A percentile compares a stretch with the other conserved stretches of the same genome.
These are phyloP conservation scores for Polygonum maritimum DNA, from an alignment of 148 eudicot genomes.

Conservation along the genomic window DNA sequence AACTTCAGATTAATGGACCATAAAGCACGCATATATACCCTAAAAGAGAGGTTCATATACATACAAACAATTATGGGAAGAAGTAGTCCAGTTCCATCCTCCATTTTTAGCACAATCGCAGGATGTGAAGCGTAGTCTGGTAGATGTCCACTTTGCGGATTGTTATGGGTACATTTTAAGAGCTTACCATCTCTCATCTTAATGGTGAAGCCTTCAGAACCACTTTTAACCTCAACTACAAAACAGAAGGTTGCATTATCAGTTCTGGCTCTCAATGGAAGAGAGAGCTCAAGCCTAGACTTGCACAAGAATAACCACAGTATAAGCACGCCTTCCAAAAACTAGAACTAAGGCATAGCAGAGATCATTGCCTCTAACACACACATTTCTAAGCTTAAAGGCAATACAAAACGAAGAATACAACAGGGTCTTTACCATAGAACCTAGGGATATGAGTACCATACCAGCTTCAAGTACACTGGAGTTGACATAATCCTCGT, in stretches of 20 bases:
- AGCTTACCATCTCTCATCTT: constrained; percentile 87
- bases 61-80: constrained; percentile 91
- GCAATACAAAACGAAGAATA: background rate
- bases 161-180: constrained; percentile 76
- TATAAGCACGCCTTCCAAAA: no score
- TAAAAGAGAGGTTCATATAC: constrained; percentile 19
- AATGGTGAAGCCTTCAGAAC: constrained; percentile 75
- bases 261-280: background rate
- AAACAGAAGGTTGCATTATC: background rate
- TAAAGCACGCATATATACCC: background rate
- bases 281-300: background rate
- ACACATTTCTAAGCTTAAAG: background rate
- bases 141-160: constrained; percentile 60
- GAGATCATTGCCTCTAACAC: background rate
- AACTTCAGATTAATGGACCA: background rate
- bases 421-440: background rate
- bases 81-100: constrained; percentile 83
- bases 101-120: constrained; percentile 89
- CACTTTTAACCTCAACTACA: constrained; percentile 82
- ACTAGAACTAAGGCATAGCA: background rate
- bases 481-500: constrained; percentile 65
- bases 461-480: constrained; percentile 81
- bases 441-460: background rate
- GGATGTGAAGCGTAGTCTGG: constrained; percentile 94
- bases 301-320: background rate